These are phyloP conservation scores for Tuber umbilicatum DNA, from an alignment of 495 filamentous ascomycete species.

Conservation along the genomic window DNA sequence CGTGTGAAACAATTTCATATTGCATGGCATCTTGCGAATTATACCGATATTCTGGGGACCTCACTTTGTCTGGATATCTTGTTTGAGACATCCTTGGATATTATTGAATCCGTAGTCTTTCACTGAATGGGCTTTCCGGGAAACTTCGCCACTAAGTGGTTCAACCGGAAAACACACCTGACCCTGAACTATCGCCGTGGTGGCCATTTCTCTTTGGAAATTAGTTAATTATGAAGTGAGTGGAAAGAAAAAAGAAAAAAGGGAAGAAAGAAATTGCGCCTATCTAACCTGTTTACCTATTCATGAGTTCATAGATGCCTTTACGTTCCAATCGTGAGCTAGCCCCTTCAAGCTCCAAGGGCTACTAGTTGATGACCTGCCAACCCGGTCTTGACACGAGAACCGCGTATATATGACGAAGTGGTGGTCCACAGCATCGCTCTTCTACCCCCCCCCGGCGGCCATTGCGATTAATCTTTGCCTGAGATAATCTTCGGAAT, in stretches of 20 bases:
- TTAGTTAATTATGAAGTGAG: not conserved
- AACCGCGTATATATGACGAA: constrained; percentile 24
- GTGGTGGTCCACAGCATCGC: not conserved
- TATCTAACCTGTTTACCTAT: not conserved
- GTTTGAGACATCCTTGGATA: constrained; percentile 34
- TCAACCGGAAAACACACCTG: not conserved
- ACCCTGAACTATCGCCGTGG: not conserved
- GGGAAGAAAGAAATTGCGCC: not conserved
- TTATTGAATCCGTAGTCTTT: not conserved
- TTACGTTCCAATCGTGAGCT: not conserved
- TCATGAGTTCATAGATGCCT: not conserved
- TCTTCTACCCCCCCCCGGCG: not conserved
- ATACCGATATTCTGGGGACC: constrained; percentile 36
- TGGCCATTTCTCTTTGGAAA: not conserved
- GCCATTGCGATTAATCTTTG: constrained; percentile 1
- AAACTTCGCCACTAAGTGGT: not conserved
- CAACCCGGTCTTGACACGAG: constrained; percentile 36
- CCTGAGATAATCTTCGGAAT: not conserved
- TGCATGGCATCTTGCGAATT: constrained; percentile 27
- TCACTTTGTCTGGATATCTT: constrained; percentile 36
- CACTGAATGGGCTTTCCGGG: not conserved
- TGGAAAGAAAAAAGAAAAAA: not conserved
- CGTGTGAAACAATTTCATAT: constrained; percentile 15
- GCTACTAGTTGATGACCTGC: constrained; percentile 12
- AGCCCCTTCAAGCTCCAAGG: not conserved